Percentiles rank a stretch among this genome's conserved stretches.
phyloP scores from a whole-genome alignment of 1,139 yeast genomes.

The Wickerhamomyces sp. region DNA sequence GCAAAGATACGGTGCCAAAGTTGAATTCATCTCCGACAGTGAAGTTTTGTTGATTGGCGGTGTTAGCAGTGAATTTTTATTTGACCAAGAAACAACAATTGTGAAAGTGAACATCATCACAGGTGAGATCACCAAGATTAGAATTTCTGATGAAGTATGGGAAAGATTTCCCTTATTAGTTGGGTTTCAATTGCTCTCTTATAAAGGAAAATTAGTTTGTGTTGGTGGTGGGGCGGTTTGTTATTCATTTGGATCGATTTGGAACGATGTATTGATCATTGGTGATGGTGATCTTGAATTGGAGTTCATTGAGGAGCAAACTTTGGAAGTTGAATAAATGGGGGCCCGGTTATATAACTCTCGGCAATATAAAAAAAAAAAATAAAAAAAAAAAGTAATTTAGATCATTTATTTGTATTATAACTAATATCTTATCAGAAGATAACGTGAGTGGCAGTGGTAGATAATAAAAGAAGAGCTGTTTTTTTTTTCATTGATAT shows the following conservation, averaged over 20 bases:
- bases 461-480: too few relatives aligned
- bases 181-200: slow-evolving; percentile 46
- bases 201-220: slow-evolving; percentile 25
- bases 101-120: slow-evolving; percentile 30
- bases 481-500: too few relatives aligned
- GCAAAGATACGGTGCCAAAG: slow-evolving; percentile 46
- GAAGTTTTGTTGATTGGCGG: slow-evolving; percentile 56
- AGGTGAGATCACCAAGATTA: slow-evolving; percentile 24
- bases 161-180: slow-evolving; percentile 46
- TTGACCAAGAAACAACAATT: slow-evolving; percentile 34
- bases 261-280: slow-evolving; percentile 35
- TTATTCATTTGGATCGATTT: slow-evolving; percentile 74
- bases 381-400: too few relatives aligned
- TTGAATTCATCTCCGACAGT: slow-evolving; percentile 23
- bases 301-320: neutral
- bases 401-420: too few relatives aligned
- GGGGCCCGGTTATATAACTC: too few relatives aligned
- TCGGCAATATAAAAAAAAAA: too few relatives aligned
- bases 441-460: too few relatives aligned
- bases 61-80: slow-evolving; percentile 38
- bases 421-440: too few relatives aligned
- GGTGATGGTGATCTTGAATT: slow-evolving; percentile 6
- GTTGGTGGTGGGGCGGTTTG: slow-evolving; percentile 82
- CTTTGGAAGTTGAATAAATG: neutral
- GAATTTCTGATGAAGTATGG: slow-evolving; percentile 35